Percentiles rank a stretch among this genome's conserved stretches.
Conservation (phyloP, 2,329 filamentous ascomycete genomes). For the Gaeumannomyces tritici region DNA sequence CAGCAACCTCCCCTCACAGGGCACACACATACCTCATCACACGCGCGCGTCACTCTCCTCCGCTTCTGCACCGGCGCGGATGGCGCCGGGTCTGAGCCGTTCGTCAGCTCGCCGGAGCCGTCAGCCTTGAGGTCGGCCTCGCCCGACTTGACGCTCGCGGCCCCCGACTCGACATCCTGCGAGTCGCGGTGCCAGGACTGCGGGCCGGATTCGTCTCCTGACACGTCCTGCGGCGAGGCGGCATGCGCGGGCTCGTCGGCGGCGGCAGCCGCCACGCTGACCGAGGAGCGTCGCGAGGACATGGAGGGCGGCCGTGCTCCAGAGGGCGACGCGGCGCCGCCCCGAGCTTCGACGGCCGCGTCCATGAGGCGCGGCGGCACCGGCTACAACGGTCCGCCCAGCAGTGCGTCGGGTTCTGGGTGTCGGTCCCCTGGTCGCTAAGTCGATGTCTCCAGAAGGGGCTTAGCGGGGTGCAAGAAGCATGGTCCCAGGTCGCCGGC, state of each 20-base stretch:
- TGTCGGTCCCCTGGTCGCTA: neutral
- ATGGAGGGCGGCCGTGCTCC: neutral
- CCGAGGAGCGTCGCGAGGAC: neutral
- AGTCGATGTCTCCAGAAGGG: neutral
- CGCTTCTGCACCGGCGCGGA: constrained; percentile 62
- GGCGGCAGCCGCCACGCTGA: neutral
- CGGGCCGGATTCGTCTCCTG: neutral
- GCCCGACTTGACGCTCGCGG: neutral
- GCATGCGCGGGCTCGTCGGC: neutral
- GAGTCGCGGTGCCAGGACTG: neutral
- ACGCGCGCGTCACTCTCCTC: constrained; percentile 68
- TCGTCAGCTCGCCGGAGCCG: constrained; percentile 2
- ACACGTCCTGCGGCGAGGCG: neutral
- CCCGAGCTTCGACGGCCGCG: constrained; percentile 3
- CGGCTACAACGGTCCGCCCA: neutral
- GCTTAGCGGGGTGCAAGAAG: neutral
- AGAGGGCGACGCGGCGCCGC: neutral
- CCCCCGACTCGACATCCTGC: neutral
- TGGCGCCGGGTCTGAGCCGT: constrained; percentile 14
- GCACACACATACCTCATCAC: constrained; percentile 44
- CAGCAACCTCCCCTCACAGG: neutral
- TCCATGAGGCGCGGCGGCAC: neutral
- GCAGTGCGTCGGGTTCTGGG: neutral
- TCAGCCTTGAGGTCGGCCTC: constrained; percentile 6
- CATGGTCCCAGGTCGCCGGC: neutral